A percentile compares a stretch with the other conserved stretches of the same genome.
Conservation (phyloP, 108 stramenopile genomes). For the Skeletonema costatum region DNA sequence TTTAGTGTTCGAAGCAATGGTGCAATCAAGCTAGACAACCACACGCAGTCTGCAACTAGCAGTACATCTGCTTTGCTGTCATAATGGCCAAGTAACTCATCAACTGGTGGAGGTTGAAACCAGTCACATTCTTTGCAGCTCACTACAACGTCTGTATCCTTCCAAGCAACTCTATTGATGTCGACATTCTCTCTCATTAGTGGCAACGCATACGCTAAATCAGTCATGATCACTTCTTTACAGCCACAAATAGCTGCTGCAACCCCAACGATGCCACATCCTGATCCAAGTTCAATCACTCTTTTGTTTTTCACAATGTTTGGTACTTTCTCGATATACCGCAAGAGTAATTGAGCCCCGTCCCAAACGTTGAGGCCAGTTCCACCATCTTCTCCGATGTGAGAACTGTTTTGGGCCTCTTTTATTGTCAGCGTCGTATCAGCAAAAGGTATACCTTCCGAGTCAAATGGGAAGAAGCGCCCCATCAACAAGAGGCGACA, state of each 20-base stretch:
- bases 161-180: constrained; percentile 22
- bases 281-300: constrained; percentile 72
- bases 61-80: constrained; percentile 47
- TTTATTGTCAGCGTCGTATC: constrained; percentile 29
- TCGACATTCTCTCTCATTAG: constrained; percentile 55
- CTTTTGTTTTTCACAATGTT: constrained; percentile 36
- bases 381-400: constrained; percentile 34
- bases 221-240: constrained; percentile 61
- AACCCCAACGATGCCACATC: constrained; percentile 72
- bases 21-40: constrained; percentile 59
- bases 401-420: constrained; percentile 30
- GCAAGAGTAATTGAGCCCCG: constrained; percentile 55
- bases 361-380: constrained; percentile 81
- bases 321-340: constrained; percentile 36
- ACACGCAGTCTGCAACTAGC: constrained; percentile 75
- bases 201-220: constrained; percentile 63
- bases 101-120: constrained; percentile 49
- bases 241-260: constrained; percentile 54
- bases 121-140: constrained; percentile 59
- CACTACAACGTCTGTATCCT: constrained; percentile 10
- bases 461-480: constrained; percentile 35
- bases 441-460: constrained; percentile 31
- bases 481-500: neutral
- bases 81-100: constrained; percentile 10
- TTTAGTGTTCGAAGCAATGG: constrained; percentile 59